Evolutionary conservation across 1,284 basidiomycete genomes (phyloP).

Genomic region (Fomitiporia mediterranea): DNA sequence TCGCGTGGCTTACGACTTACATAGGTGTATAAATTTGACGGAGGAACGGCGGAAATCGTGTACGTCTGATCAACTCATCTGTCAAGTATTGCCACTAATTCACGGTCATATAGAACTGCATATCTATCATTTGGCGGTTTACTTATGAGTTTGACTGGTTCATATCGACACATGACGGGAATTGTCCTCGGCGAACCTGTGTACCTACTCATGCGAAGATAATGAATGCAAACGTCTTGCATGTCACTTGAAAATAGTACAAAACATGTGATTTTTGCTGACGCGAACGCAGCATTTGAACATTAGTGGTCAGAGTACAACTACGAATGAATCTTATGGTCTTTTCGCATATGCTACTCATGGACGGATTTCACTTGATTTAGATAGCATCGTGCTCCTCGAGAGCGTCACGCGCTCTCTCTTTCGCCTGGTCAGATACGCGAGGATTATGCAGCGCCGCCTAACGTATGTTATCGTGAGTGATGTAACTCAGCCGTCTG

Average conservation of each 20-base stretch:
- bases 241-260: not conserved
- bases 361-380: too few relatives aligned
- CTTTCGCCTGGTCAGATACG: constrained; percentile 27
- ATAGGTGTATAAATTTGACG: constrained; percentile 96
- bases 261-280: not conserved
- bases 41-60: constrained; percentile 79
- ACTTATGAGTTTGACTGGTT: constrained; percentile 91
- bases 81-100: constrained; percentile 16
- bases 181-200: constrained; percentile 92
- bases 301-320: too few relatives aligned
- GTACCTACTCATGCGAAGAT: constrained; percentile 86
- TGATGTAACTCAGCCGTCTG: not conserved
- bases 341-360: too few relatives aligned
- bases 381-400: constrained; percentile 17
- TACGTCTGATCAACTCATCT: constrained; percentile 28
- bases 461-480: not conserved
- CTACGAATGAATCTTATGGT: too few relatives aligned
- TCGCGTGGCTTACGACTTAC: not conserved
- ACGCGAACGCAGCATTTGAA: too few relatives aligned
- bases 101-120: constrained; percentile 60
- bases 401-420: constrained; percentile 25
- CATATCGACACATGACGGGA: constrained; percentile 88
- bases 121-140: constrained; percentile 98
- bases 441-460: constrained; percentile 25
- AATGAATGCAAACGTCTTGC: constrained; percentile 22